These are phyloP conservation scores for Gilbertella persicaria DNA, from an alignment of 371 early-diverging fungal species.

Conservation along the genomic window DNA sequence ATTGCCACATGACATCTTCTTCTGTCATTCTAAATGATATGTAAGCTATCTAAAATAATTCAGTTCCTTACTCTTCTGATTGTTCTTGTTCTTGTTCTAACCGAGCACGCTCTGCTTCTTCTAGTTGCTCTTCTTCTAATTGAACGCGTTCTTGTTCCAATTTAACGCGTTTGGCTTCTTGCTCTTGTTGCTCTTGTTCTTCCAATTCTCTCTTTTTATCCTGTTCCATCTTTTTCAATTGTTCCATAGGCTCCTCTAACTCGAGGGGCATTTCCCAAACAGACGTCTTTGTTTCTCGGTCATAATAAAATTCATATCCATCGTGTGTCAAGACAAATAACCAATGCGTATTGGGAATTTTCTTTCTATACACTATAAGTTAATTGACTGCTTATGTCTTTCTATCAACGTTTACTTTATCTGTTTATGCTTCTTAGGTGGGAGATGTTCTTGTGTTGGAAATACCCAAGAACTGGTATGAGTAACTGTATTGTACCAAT, in stretches of 20 bases:
- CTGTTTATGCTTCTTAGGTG: conserved; percentile 37
- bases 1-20: conserved; percentile 71
- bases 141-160: conserved; percentile 19
- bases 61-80: background rate
- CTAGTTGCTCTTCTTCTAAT: conserved; percentile 12
- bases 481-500: conserved; percentile 60
- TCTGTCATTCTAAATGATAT: conserved; percentile 67
- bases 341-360: conserved; percentile 76
- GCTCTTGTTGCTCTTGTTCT: conserved; percentile 8
- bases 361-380: conserved; percentile 38
- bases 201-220: conserved; percentile 10
- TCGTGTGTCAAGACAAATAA: conserved; percentile 70
- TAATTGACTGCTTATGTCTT: background rate
- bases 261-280: conserved; percentile 73
- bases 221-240: conserved; percentile 32
- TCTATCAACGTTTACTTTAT: conserved; percentile 26
- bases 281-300: conserved; percentile 65
- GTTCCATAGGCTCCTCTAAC: conserved; percentile 46
- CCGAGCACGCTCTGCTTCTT: conserved; percentile 23
- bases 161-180: conserved; percentile 6
- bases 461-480: conserved; percentile 59
- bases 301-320: conserved; percentile 77
- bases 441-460: conserved; percentile 25
- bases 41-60: too few species aligned
- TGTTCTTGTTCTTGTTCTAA: conserved; percentile 1